Evolutionary conservation across 306 rosid species (phyloP).

Genomic region (Pterocarpus santalinus): DNA sequence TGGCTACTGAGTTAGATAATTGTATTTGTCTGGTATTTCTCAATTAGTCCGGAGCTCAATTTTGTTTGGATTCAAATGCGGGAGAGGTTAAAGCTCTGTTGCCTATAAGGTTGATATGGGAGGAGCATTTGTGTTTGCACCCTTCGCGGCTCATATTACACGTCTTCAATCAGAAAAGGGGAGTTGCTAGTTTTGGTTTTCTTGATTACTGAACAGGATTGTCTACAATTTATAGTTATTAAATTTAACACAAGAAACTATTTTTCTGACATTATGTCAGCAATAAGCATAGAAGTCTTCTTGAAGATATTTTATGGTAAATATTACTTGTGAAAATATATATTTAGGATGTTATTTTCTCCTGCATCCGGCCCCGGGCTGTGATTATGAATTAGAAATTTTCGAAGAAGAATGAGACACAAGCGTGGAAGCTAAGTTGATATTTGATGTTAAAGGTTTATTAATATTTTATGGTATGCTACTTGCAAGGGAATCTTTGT

Average conservation of each 20-base stretch:
- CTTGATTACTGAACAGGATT: background rate
- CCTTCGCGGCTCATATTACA: background rate
- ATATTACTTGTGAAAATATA: background rate
- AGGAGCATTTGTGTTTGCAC: background rate
- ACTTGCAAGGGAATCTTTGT: slow-evolving; percentile 42
- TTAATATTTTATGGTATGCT: background rate
- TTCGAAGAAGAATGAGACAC: slow-evolving; percentile 27
- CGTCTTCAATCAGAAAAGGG: background rate
- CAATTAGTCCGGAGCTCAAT: background rate
- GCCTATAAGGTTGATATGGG: background rate
- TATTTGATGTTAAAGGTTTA: slow-evolving; percentile 15
- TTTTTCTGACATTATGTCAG: background rate
- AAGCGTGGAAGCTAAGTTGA: slow-evolving; percentile 43
- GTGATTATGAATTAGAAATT: slow-evolving; percentile 16
- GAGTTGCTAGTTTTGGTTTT: background rate
- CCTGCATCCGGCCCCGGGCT: slow-evolving; percentile 7
- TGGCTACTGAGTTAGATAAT: background rate
- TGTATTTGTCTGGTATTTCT: background rate
- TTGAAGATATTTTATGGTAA: background rate
- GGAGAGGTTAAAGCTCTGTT: background rate
- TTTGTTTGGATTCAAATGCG: background rate
- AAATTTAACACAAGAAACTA: background rate
- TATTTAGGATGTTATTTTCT: background rate
- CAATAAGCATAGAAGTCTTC: background rate
- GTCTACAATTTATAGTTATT: background rate